phyloP scores from a whole-genome alignment of 1,284 basidiomycete genomes.

The Apiotrichum siamense region DNA sequence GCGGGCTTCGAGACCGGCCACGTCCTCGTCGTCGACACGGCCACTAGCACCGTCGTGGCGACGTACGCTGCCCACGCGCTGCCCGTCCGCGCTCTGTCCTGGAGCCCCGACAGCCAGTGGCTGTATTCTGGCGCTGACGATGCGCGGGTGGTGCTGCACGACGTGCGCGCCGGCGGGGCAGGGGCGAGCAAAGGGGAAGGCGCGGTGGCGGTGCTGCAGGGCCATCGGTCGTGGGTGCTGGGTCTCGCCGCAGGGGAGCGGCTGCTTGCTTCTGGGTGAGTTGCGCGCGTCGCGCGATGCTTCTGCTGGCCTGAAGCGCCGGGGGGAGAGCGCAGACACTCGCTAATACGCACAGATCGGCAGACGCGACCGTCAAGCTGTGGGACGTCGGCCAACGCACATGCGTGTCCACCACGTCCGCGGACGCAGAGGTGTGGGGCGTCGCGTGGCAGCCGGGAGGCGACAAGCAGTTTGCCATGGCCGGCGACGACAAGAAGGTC shows the following conservation, averaged over 20 bases:
- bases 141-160: conserved; percentile 75
- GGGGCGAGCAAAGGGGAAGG: conserved; percentile 51
- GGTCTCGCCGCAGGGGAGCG: conserved; percentile 68
- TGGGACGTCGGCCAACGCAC: conserved; percentile 77
- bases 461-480: conserved; percentile 65
- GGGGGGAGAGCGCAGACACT: not conserved
- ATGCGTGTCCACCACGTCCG: conserved; percentile 68
- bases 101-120: conserved; percentile 72
- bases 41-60: conserved; percentile 57
- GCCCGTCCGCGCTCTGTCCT: conserved; percentile 70
- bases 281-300: conserved; percentile 3
- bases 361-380: conserved; percentile 76
- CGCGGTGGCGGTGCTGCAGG: conserved; percentile 70
- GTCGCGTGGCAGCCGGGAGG: conserved; percentile 69
- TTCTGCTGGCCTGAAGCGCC: too few species aligned
- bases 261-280: conserved; percentile 70
- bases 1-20: conserved; percentile 73
- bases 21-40: conserved; percentile 71
- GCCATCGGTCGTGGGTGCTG: conserved; percentile 81
- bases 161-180: conserved; percentile 54
- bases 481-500: conserved; percentile 70
- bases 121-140: conserved; percentile 81
- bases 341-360: conserved; percentile 53
- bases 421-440: conserved; percentile 75
- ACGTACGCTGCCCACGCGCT: conserved; percentile 80